Evolutionary conservation across 768 basidiomycete species (phyloP).

Genomic region (Polyporus arcularius): DNA sequence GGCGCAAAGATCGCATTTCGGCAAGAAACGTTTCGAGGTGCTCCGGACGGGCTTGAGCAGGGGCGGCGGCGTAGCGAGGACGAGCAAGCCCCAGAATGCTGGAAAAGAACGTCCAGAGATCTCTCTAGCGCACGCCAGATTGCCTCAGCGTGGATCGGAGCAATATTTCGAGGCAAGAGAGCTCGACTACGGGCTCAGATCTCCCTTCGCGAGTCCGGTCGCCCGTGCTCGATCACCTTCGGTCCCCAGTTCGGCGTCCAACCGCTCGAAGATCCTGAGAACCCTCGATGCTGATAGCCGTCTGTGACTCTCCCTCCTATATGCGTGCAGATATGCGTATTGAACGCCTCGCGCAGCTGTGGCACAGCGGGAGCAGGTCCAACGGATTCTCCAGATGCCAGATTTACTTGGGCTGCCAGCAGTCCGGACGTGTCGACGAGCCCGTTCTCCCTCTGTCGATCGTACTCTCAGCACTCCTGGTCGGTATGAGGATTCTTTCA

Average conservation of each 20-base stretch:
- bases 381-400: conserved; percentile 7
- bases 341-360: background rate
- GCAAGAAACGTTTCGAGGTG: conserved; percentile 58
- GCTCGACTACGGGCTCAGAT: background rate
- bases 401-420: conserved; percentile 10
- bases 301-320: background rate
- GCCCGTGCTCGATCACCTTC: background rate
- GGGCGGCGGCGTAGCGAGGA: background rate
- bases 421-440: background rate
- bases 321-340: background rate
- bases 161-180: background rate
- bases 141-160: background rate
- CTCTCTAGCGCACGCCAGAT: conserved; percentile 27
- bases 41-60: conserved; percentile 34
- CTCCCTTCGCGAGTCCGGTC: background rate
- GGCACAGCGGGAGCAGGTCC: background rate
- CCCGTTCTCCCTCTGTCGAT: background rate
- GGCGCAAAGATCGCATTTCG: conserved; percentile 61
- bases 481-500: too few species aligned
- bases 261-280: conserved; percentile 6
- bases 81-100: background rate
- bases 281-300: conserved; percentile 13
- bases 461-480: background rate
- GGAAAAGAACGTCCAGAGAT: conserved; percentile 14
- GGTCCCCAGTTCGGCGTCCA: background rate